Evolutionary conservation across 2,329 filamentous ascomycete genomes (phyloP), one percentile per base, ranked within the genome.

Genomic region (Penicillium sp.): DNA sequence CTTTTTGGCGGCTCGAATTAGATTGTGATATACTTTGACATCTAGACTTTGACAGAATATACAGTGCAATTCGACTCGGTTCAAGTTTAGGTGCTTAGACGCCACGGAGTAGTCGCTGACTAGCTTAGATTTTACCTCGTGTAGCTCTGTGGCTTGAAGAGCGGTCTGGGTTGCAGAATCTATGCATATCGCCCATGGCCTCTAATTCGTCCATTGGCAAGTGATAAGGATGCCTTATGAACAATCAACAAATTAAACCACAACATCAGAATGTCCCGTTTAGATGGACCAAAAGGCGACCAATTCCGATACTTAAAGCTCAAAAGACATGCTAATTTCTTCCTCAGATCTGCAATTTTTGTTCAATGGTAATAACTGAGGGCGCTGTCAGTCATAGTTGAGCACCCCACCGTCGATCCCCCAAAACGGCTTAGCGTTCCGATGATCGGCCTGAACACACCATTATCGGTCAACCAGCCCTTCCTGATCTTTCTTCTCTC

Each of bases 401-500:
- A 47, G 16, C 16, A 23, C 42, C 27, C 37, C 50, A 53, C 47
- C 33, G 43, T 53, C 52, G 44, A 54, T 48, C 52, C 59, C 59
- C 59, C 57, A 61, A 58, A 57, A 21, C 23, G 52, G 52, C 33
- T 42, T 50, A 50, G 48, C 48, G 48, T 21, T 39, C 48, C 48
- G 48, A 50, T 50, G 48, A 50, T 50, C 48, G 48, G 45, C 35
- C 13, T 42, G 33, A 39, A 35, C 48, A 50, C 16, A 50, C 21
- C 19, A 49, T 31, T 49, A 49, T 49, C 33, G 48, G 48, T 42
- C 33, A 50, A 50, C 33, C 21, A 29, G 29, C 29, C 31, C 46
- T 35, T 49, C 19, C 19, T 50, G 9, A 10, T 23, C 39, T 42
- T 42, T 13, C 33, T 29, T 39, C 23, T 25, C 33, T 50, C 48